Evolutionary conservation across 1,284 basidiomycete genomes (phyloP).

Genomic region (Cronartium quercuum): DNA sequence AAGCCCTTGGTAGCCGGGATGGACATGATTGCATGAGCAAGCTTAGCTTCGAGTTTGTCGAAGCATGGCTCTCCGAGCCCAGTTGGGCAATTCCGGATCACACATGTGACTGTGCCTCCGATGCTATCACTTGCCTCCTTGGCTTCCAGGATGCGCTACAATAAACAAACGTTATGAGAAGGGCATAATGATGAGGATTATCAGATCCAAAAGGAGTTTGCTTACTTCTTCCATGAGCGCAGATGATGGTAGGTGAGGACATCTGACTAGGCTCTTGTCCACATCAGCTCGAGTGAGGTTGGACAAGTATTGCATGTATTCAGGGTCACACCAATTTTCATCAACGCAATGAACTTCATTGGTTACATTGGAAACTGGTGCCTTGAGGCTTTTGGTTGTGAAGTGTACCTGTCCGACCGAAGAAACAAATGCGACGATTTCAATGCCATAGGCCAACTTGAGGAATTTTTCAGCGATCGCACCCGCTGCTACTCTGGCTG

Average conservation of each 20-base stretch:
- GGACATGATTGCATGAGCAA: slow-evolving; percentile 96
- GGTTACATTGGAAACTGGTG: slow-evolving; percentile 49
- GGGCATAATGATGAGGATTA: neutral
- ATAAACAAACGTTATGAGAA: slow-evolving; percentile 35
- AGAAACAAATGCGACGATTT: slow-evolving; percentile 94
- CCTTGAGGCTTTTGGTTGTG: slow-evolving; percentile 41
- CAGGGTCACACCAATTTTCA: slow-evolving; percentile 54
- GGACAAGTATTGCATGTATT: slow-evolving; percentile 73
- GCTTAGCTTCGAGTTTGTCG: slow-evolving; percentile 94
- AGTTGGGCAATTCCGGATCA: slow-evolving; percentile 79
- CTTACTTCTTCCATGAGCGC: slow-evolving; percentile 79
- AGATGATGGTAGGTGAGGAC: slow-evolving; percentile 80
- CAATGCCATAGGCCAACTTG: slow-evolving; percentile 75
- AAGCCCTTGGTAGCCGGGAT: slow-evolving; percentile 98
- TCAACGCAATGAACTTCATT: slow-evolving; percentile 44
- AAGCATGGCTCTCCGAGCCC: slow-evolving; percentile 97
- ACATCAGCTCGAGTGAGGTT: slow-evolving; percentile 80
- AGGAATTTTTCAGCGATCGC: slow-evolving; percentile 97
- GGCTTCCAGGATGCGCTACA: slow-evolving; percentile 81
- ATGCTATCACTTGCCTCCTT: slow-evolving; percentile 87
- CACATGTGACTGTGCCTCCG: slow-evolving; percentile 93
- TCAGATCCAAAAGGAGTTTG: neutral
- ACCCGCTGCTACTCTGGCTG: slow-evolving; percentile 91
- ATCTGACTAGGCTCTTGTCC: slow-evolving; percentile 79
- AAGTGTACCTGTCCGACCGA: slow-evolving; percentile 90